Percentiles rank a stretch among this genome's conserved stretches.
phyloP scores from a whole-genome alignment of 306 rosid species.

The Vigna nakashimae region DNA sequence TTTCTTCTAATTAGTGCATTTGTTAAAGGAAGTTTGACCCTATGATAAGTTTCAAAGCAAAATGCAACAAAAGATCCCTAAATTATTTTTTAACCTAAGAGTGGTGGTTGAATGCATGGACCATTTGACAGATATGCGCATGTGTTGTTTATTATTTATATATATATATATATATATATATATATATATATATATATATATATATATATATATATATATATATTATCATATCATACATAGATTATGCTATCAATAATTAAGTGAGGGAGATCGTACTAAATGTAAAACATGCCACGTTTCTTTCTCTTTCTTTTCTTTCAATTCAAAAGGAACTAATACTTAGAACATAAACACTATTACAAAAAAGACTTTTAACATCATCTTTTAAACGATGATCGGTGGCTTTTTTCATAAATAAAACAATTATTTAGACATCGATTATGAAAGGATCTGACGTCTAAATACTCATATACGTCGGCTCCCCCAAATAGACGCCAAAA shows the following conservation, averaged over 20 bases:
- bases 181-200: too few relatives aligned
- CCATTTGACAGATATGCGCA: conserved; percentile 17
- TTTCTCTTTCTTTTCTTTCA: conserved; percentile 23
- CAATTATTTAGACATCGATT: too few relatives aligned
- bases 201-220: too few relatives aligned
- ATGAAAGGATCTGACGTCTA: too few relatives aligned
- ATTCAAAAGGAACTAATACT: conserved; percentile 38
- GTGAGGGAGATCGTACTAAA: conserved; percentile 49
- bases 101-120: conserved; percentile 27
- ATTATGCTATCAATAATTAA: conserved; percentile 48
- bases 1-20: not conserved
- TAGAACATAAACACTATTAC: too few relatives aligned
- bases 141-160: not conserved
- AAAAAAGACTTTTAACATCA: too few relatives aligned
- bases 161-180: not conserved
- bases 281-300: conserved; percentile 44
- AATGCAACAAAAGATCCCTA: not conserved
- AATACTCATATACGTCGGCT: too few relatives aligned
- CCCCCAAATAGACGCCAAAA: too few relatives aligned
- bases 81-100: not conserved
- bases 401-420: too few relatives aligned
- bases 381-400: too few relatives aligned
- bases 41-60: conserved; percentile 17
- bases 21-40: not conserved
- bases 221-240: too few relatives aligned